Base-by-base conservation (phyloP, 1,284 basidiomycete species). In the Moesziomyces globuligerus region DNA sequence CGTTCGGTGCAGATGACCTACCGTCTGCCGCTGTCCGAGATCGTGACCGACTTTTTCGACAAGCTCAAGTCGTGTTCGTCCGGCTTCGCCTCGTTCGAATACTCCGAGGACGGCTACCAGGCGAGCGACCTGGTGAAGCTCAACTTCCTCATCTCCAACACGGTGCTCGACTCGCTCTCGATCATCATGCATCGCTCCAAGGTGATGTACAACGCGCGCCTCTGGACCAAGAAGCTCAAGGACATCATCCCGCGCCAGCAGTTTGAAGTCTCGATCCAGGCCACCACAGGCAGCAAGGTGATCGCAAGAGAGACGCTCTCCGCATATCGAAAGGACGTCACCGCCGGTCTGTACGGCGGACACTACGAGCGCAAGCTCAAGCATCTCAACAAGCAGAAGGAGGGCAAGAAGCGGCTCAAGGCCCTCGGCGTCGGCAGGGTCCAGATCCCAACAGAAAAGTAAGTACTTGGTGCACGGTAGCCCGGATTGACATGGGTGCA, bases 301-400 rank as follows among this genome's bases (percentile, higher is more conserved):
- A 88, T 98, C 47, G 92, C 95, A 4, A 87, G 94, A 46, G 94
- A 96, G 82, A 94, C 84, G 73, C 76, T 72, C 56, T 70, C 61
- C 23, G 74, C 77, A 26, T 79, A 74, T 41, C 32, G 72, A 5
- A 73, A 95, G 56, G 95, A 98, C 76, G 95, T 98, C 23, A 96
- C 94, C 0, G 93, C 93, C 15, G 94, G 94, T 0, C 84, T 97
- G 40, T 96, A 96, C 77, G 93, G 93, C 81, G 93, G 93, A 87
- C 67, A 69, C 85, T 75, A 58, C 43, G 70, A 76, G 29, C 52
- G 75, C 23, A 81, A 81, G 54, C 56, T 78, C 43, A 76, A 78
- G 59, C 72, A 75, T 34, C 65, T 81, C 29, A 66, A 74, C 48
- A 78, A 80, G 53, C 78, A 81, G 53, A 81, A 79, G 48, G 79